Conservation (phyloP, 2,329 filamentous ascomycete species). For the Juglanconis oblonga region DNA sequence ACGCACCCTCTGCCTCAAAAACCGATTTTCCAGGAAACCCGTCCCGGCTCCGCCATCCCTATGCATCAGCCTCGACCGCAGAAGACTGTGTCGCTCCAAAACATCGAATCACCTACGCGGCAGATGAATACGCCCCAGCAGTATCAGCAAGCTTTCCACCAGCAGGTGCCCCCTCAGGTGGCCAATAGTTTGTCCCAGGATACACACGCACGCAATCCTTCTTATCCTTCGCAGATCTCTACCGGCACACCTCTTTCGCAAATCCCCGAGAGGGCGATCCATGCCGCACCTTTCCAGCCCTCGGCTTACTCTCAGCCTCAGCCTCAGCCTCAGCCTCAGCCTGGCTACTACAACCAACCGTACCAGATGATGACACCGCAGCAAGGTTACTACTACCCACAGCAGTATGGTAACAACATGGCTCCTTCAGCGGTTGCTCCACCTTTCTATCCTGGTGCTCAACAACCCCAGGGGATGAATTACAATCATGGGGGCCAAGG, state of each 20-base stretch:
- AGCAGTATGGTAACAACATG: constrained; percentile 41
- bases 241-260: constrained; percentile 82
- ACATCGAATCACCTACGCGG: constrained; percentile 79
- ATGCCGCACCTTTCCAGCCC: constrained; percentile 86
- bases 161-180: constrained; percentile 82
- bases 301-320: constrained; percentile 64
- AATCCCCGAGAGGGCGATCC: constrained; percentile 88
- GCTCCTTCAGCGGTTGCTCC: constrained; percentile 41
- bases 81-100: constrained; percentile 88
- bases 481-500: constrained; percentile 42
- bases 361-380: constrained; percentile 58
- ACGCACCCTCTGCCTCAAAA: constrained; percentile 57
- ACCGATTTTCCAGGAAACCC: constrained; percentile 56
- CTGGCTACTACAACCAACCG: constrained; percentile 55
- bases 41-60: constrained; percentile 49
- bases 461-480: constrained; percentile 41
- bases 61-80: constrained; percentile 96
- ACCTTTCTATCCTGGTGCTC: constrained; percentile 55
- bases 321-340: constrained; percentile 55
- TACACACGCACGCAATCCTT: constrained; percentile 63
- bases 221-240: constrained; percentile 68
- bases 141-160: constrained; percentile 84
- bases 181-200: constrained; percentile 55
- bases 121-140: constrained; percentile 43
- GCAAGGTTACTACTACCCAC: constrained; percentile 67